Percentiles rank a stretch among this genome's conserved stretches.
These are phyloP conservation scores for Anisodus acutangulus DNA, from an alignment of 257 asterid species.

Conservation along the genomic window DNA sequence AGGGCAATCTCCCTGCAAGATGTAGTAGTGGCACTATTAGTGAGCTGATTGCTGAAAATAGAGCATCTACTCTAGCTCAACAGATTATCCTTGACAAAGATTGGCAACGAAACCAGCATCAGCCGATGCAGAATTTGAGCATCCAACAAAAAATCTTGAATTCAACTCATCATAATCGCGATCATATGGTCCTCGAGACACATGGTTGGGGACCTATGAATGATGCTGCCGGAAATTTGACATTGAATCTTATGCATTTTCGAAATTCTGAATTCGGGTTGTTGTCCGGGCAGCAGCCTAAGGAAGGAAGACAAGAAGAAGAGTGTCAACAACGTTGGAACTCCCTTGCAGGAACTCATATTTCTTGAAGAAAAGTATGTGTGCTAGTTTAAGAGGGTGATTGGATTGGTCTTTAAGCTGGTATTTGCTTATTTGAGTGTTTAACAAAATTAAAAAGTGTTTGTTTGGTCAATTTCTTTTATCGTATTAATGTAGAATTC, in stretches of 20 bases:
- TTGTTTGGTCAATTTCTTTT: too few species aligned
- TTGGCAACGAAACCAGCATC: conserved; percentile 26
- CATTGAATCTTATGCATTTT: conserved; percentile 61
- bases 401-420: too few species aligned
- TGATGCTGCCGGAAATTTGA: conserved; percentile 41
- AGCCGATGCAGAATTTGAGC: conserved; percentile 26
- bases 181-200: conserved; percentile 20
- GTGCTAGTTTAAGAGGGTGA: neutral
- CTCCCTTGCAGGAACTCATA: conserved; percentile 34
- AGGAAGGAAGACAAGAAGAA: conserved; percentile 32
- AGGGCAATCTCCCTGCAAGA: conserved; percentile 49
- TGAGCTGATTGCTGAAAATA: conserved; percentile 67
- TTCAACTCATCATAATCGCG: conserved; percentile 21
- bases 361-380: conserved; percentile 19
- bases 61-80: conserved; percentile 53
- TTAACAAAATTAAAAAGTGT: too few species aligned
- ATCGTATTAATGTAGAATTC: too few species aligned
- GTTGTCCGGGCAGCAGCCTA: conserved; percentile 36
- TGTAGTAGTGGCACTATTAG: conserved; percentile 67
- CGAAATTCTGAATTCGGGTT: conserved; percentile 47
- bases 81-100: conserved; percentile 35
- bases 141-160: conserved; percentile 10
- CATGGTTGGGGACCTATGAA: conserved; percentile 32
- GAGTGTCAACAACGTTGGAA: conserved; percentile 48
- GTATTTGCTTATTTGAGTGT: too few species aligned